Evolutionary conservation across 2,329 filamentous ascomycete genomes (phyloP).

Genomic region (Diaporthe amygdali): DNA sequence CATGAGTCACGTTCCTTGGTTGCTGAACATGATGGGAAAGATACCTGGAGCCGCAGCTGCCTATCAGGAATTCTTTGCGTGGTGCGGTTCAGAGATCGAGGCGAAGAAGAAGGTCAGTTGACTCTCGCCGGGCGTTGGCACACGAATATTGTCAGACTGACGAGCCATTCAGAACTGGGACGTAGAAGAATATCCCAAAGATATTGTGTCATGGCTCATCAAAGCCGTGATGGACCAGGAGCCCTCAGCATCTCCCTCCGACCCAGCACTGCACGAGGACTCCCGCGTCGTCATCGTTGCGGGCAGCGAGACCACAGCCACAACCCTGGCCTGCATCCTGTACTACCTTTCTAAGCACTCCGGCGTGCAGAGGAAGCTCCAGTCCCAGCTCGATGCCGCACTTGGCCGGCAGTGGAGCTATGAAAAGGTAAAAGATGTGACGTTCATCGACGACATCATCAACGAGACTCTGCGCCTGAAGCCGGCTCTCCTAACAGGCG

Average conservation of each 20-base stretch:
- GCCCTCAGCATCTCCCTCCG: constrained; percentile 36
- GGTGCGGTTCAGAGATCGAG: constrained; percentile 35
- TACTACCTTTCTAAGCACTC: constrained; percentile 27
- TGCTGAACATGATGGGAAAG: constrained; percentile 35
- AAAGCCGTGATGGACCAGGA: constrained; percentile 43
- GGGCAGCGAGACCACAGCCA: constrained; percentile 26
- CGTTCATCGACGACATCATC: constrained; percentile 27
- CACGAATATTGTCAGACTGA: neutral
- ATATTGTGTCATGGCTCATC: constrained; percentile 45
- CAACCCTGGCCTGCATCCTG: constrained; percentile 22
- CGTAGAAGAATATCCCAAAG: constrained; percentile 35
- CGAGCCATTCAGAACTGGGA: constrained; percentile 27
- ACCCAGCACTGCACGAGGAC: constrained; percentile 38
- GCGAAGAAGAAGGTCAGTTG: constrained; percentile 36
- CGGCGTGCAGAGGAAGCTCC: constrained; percentile 11
- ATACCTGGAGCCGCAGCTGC: constrained; percentile 36
- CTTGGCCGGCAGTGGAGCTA: constrained; percentile 19
- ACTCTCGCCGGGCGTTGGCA: too few relatives aligned
- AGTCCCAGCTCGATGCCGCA: constrained; percentile 18
- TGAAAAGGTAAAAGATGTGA: constrained; percentile 9
- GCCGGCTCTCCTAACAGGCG: constrained; percentile 24
- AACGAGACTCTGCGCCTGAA: constrained; percentile 27
- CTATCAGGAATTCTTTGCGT: constrained; percentile 36
- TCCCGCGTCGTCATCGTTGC: constrained; percentile 30
- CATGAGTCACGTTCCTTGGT: constrained; percentile 40